These are phyloP conservation scores for Daldinia childiae DNA, from an alignment of 495 filamentous ascomycete species.

Conservation along the genomic window DNA sequence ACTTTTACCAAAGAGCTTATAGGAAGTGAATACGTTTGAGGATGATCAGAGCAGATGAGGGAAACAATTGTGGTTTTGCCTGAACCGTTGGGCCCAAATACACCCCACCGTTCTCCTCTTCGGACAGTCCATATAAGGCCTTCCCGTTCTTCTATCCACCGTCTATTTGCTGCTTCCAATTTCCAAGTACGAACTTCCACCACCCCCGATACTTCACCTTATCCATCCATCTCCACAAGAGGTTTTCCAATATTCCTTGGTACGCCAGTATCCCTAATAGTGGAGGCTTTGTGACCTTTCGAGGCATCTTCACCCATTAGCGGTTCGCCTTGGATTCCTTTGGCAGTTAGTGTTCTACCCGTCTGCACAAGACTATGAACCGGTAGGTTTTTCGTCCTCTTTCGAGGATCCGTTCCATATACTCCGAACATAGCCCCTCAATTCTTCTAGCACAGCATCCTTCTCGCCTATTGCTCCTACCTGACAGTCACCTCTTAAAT, in stretches of 20 bases:
- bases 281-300: constrained; percentile 6
- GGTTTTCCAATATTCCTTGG: constrained; percentile 60
- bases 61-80: constrained; percentile 94
- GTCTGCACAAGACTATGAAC: constrained; percentile 62
- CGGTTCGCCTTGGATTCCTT: constrained; percentile 53
- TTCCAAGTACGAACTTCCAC: constrained; percentile 77
- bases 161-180: constrained; percentile 72
- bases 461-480: constrained; percentile 67
- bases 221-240: constrained; percentile 86
- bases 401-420: constrained; percentile 47
- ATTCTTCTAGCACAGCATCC: constrained; percentile 58
- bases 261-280: background rate
- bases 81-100: constrained; percentile 90
- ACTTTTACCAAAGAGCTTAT: constrained; percentile 83
- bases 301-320: constrained; percentile 42
- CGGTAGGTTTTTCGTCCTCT: constrained; percentile 52
- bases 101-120: constrained; percentile 85
- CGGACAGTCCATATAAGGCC: constrained; percentile 86
- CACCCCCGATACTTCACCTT: constrained; percentile 81
- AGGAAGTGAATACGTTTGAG: constrained; percentile 89
- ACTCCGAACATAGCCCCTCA: constrained; percentile 55
- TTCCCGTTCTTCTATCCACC: constrained; percentile 52
- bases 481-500: constrained; percentile 68
- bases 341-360: constrained; percentile 56
- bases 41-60: constrained; percentile 93